phyloP scores from a whole-genome alignment of 345 rosid species.

The Gossypioides kirkii region DNA sequence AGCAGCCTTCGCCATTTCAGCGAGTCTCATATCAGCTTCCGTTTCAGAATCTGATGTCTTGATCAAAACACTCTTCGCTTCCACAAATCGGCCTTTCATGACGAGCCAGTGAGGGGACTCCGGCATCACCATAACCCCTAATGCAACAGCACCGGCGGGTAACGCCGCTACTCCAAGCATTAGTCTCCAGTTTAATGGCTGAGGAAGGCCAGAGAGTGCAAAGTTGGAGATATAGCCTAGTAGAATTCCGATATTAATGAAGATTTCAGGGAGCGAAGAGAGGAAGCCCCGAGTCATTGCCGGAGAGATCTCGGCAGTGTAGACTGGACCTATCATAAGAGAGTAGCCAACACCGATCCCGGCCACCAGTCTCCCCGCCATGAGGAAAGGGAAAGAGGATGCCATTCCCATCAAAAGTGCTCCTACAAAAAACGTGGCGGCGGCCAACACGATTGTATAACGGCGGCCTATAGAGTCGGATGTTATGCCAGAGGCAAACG shows the following conservation, averaged over 20 bases:
- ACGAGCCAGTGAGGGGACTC: slow-evolving; percentile 65
- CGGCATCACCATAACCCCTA: slow-evolving; percentile 36
- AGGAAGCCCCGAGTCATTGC: slow-evolving; percentile 44
- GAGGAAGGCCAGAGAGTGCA: slow-evolving; percentile 23
- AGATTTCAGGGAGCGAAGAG: slow-evolving; percentile 56
- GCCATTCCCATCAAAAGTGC: slow-evolving; percentile 55
- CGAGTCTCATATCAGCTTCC: slow-evolving; percentile 37
- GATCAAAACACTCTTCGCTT: slow-evolving; percentile 36
- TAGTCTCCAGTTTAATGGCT: slow-evolving; percentile 37
- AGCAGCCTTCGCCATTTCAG: slow-evolving; percentile 31
- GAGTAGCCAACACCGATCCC: slow-evolving; percentile 58
- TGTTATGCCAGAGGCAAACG: slow-evolving; percentile 49
- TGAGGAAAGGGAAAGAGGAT: slow-evolving; percentile 37
- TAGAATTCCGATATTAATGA: slow-evolving; percentile 43
- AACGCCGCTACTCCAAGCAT: slow-evolving; percentile 52
- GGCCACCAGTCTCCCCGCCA: slow-evolving; percentile 52
- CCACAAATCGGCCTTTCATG: slow-evolving; percentile 38
- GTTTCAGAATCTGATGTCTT: slow-evolving; percentile 35
- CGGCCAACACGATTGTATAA: slow-evolving; percentile 48
- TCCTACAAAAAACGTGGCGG: slow-evolving; percentile 44
- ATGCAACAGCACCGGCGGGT: slow-evolving; percentile 30
- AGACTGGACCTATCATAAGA: slow-evolving; percentile 59
- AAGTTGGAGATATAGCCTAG: slow-evolving; percentile 48
- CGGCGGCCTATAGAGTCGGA: slow-evolving; percentile 56
- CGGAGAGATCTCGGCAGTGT: slow-evolving; percentile 50